These are phyloP conservation scores for Kluyveromyces sp. DNA, from an alignment of 1,139 yeast genomes.

Conservation along the genomic window DNA sequence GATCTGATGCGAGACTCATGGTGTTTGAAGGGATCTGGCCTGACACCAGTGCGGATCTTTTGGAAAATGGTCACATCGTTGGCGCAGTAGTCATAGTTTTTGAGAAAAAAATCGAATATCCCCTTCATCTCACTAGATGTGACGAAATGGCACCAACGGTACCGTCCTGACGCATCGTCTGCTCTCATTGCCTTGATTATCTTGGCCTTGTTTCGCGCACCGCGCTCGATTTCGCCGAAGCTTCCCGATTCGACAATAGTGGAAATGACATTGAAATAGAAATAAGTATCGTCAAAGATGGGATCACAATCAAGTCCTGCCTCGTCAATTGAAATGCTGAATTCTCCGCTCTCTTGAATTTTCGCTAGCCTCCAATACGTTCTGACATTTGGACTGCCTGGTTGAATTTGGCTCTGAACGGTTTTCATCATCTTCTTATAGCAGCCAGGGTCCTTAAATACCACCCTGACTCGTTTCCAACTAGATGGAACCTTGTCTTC, in stretches of 20 bases:
- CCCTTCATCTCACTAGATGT: conserved; percentile 6
- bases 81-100: conserved; percentile 2
- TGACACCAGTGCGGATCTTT: neutral
- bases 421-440: neutral
- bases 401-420: neutral
- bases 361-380: conserved; percentile 3
- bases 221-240: conserved; percentile 2
- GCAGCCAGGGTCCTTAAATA: neutral
- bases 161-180: neutral
- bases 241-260: conserved; percentile 2
- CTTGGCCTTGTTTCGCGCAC: conserved; percentile 1
- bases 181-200: neutral
- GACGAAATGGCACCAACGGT: conserved; percentile 3
- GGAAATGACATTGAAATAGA: conserved; percentile 3
- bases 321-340: neutral
- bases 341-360: neutral
- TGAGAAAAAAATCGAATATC: conserved; percentile 1
- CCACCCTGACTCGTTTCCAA: conserved; percentile 3
- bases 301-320: neutral
- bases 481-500: neutral
- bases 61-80: neutral
- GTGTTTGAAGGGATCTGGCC: conserved; percentile 5
- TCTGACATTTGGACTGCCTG: neutral
- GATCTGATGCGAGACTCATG: conserved; percentile 5
- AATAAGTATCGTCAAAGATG: neutral